Percentiles rank a stretch among this genome's conserved stretches.
Conservation (phyloP, 2,329 filamentous ascomycete genomes). For the Myriosclerotinia duriaeana region DNA sequence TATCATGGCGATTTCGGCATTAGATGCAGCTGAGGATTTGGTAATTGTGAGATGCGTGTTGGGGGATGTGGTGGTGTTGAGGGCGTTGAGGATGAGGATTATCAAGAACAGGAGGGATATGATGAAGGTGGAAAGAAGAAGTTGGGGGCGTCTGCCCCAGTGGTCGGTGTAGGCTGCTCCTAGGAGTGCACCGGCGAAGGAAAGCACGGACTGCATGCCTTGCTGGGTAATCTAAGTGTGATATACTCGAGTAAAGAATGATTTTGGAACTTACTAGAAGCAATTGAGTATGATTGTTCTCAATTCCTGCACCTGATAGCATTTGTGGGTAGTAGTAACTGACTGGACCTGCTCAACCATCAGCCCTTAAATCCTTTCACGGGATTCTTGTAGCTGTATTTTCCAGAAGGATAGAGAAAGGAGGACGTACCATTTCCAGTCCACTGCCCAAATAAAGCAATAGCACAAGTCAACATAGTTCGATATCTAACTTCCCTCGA, state of each 20-base stretch:
- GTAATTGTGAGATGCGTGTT: constrained; percentile 1
- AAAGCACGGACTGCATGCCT: constrained; percentile 38
- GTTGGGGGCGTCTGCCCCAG: constrained; percentile 42
- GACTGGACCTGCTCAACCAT: constrained; percentile 1
- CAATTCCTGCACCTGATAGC: constrained; percentile 34
- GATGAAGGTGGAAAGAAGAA: constrained; percentile 47
- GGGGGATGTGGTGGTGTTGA: constrained; percentile 47
- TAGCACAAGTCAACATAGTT: constrained; percentile 39
- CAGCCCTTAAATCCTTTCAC: not conserved
- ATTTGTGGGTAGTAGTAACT: constrained; percentile 35
- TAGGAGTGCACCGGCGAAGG: constrained; percentile 42
- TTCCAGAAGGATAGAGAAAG: not conserved
- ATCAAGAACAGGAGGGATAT: constrained; percentile 21
- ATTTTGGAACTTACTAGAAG: constrained; percentile 32
- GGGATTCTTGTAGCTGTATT: not conserved
- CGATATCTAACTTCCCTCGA: constrained; percentile 35
- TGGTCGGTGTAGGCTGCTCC: constrained; percentile 33
- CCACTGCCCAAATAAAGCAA: constrained; percentile 39
- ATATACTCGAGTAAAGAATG: accelerated
- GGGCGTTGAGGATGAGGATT: constrained; percentile 44
- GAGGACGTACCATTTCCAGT: constrained; percentile 41
- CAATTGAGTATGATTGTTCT: constrained; percentile 44
- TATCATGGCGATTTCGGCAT: constrained; percentile 51
- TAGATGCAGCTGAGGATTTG: constrained; percentile 41
- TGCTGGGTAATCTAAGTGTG: constrained; percentile 38